phyloP scores from a whole-genome alignment of 2,329 filamentous ascomycete genomes.

The Domatiomyces globalis region DNA sequence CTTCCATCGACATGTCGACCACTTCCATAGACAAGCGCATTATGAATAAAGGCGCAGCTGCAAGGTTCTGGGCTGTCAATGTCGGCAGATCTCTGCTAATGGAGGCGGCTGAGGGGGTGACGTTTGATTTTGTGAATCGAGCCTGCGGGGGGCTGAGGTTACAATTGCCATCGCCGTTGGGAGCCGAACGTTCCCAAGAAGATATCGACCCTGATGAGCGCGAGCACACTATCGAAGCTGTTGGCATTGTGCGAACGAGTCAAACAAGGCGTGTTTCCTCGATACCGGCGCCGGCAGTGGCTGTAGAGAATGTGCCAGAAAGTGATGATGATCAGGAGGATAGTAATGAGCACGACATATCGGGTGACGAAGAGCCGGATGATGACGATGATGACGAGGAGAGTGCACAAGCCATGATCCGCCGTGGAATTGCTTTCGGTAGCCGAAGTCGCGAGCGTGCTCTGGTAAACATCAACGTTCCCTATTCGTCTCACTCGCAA shows the following conservation, averaged over 20 bases:
- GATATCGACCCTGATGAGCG: constrained; percentile 36
- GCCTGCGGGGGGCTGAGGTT: constrained; percentile 48
- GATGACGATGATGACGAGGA: constrained; percentile 20
- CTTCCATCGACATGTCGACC: constrained; percentile 18
- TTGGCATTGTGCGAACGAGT: constrained; percentile 19
- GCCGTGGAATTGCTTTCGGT: constrained; percentile 38
- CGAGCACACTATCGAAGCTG: constrained; percentile 28
- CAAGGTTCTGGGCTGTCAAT: constrained; percentile 44
- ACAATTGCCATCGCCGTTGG: constrained; percentile 17
- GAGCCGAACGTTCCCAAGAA: constrained; percentile 30
- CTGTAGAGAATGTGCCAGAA: constrained; percentile 16
- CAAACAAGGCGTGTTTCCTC: neutral
- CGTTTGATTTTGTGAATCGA: constrained; percentile 43
- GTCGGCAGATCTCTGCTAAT: constrained; percentile 46
- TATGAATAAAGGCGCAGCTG: constrained; percentile 32
- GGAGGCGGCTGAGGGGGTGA: constrained; percentile 41
- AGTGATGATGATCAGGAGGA: constrained; percentile 15
- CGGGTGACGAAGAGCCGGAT: constrained; percentile 6
- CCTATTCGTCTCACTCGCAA: constrained; percentile 43
- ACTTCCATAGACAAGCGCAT: constrained; percentile 13
- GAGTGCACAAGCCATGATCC: constrained; percentile 20
- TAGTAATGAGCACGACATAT: constrained; percentile 4
- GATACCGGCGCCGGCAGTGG: constrained; percentile 1
- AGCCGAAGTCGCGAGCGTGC: constrained; percentile 31
- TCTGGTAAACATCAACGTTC: constrained; percentile 40